phyloP scores from a whole-genome alignment of 129 eudicot genomes.

The Escallonia herrerae region DNA sequence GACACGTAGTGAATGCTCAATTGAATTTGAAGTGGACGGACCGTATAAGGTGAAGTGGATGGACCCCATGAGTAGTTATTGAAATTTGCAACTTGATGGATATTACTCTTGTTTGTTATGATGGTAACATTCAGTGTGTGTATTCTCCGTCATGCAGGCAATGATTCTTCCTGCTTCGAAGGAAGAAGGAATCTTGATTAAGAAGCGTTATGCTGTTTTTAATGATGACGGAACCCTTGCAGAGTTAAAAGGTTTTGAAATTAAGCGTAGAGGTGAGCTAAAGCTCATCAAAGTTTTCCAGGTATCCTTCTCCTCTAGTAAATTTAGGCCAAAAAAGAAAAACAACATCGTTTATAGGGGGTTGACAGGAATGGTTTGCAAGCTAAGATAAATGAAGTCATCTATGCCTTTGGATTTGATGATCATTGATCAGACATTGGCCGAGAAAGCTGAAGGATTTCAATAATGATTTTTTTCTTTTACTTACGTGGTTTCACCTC shows the following conservation, averaged over 20 bases:
- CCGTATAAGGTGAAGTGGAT: constrained; percentile 76
- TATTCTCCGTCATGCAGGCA: constrained; percentile 52
- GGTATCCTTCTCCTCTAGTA: constrained; percentile 34
- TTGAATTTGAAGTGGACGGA: constrained; percentile 99
- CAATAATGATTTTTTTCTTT: too few relatives aligned
- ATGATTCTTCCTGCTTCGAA: constrained; percentile 99
- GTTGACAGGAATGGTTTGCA: too few relatives aligned
- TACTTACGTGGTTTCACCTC: too few relatives aligned
- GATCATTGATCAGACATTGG: too few relatives aligned
- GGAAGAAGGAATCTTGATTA: constrained; percentile 88
- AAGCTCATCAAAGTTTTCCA: constrained; percentile 99
- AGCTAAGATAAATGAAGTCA: too few relatives aligned
- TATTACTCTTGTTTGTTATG: constrained; percentile 4
- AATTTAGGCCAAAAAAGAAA: neutral
- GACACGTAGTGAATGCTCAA: constrained; percentile 94
- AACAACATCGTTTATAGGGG: too few relatives aligned
- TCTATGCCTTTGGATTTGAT: too few relatives aligned
- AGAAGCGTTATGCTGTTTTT: constrained; percentile 98
- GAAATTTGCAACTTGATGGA: neutral
- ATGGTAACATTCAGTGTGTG: constrained; percentile 10
- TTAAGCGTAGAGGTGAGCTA: constrained; percentile 99
- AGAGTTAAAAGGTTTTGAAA: constrained; percentile 98
- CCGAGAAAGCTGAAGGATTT: too few relatives aligned
- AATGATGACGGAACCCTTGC: constrained; percentile 99
- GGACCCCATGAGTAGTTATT: neutral